A percentile compares a stretch with the other conserved stretches of the same genome.
phyloP scores from a whole-genome alignment of 1,284 basidiomycete species.

The Fomitopsis schrenkii region DNA sequence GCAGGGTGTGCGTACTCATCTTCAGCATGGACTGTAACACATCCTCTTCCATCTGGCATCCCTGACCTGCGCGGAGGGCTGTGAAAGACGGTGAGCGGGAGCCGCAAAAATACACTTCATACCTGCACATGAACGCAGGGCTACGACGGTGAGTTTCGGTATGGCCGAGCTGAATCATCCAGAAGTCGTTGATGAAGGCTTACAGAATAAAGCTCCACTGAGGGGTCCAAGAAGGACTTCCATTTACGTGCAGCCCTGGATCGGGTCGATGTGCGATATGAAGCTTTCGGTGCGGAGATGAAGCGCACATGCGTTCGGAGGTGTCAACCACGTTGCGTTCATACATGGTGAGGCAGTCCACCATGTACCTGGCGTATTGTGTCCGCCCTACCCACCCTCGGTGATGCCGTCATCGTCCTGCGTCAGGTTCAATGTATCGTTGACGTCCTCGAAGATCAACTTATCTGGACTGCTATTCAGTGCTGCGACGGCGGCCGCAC shows the following conservation, averaged over 20 bases:
- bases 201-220: no score
- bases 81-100: no score
- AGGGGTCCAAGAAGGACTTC: neutral
- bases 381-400: neutral
- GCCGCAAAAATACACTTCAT: no score
- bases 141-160: no score
- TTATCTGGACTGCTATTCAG: neutral
- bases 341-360: neutral
- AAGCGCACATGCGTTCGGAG: neutral
- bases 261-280: neutral
- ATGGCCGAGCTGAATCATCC: no score
- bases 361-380: neutral
- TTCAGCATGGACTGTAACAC: no score
- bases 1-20: no score
- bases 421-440: neutral
- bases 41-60: no score
- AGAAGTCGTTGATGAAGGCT: no score
- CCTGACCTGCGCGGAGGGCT: no score
- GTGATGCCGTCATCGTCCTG: neutral
- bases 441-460: neutral
- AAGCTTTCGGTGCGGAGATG: neutral
- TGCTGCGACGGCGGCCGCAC: neutral
- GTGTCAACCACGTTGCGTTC: neutral
- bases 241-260: neutral
- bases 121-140: no score